Conservation (phyloP, 2,329 filamentous ascomycete genomes). For the Byssochlamys sp. region DNA sequence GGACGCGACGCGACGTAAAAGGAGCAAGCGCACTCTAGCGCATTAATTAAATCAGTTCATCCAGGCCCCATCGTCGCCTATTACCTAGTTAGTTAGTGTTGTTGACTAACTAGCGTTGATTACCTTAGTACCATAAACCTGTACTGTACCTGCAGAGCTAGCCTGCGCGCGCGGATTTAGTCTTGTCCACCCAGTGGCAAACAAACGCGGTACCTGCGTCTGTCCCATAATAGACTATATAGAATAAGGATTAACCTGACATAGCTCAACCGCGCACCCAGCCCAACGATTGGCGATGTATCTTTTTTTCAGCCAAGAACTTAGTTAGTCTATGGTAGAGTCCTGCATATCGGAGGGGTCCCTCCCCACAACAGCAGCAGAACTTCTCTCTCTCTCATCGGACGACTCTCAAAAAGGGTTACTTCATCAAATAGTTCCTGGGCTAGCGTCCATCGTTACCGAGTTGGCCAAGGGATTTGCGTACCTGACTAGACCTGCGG, state of each 20-base stretch:
- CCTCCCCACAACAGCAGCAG: neutral
- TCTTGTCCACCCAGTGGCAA: neutral
- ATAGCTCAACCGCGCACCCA: neutral
- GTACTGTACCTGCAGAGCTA: neutral
- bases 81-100: no score
- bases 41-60: neutral
- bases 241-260: neutral
- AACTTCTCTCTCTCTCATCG: neutral
- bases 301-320: neutral
- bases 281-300: neutral
- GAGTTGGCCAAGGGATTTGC: neutral
- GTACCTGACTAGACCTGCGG: neutral
- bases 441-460: neutral
- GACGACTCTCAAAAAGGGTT: no score
- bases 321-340: neutral
- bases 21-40: neutral
- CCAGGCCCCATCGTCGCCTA: neutral
- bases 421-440: neutral
- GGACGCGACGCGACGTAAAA: neutral
- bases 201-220: neutral
- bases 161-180: neutral
- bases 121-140: no score
- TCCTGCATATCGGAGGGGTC: neutral
- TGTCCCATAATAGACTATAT: neutral
- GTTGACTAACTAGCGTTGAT: no score